Evolutionary conservation across 768 basidiomycete species (phyloP).

Genomic region (Termitomyces sp.): DNA sequence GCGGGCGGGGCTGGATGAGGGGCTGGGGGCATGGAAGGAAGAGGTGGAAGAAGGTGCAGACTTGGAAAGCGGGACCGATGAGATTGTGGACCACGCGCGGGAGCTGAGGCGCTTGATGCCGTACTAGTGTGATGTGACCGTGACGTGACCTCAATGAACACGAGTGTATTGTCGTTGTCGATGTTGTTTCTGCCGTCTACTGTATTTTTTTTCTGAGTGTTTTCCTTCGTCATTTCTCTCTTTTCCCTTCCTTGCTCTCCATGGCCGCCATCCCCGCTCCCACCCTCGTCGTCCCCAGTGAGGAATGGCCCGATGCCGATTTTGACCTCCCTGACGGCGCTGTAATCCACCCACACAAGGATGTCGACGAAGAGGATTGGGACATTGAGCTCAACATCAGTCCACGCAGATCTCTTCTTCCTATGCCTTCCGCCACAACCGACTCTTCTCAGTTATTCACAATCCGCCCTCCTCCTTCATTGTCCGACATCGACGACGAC

Average conservation of each 20-base stretch:
- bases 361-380: slow-evolving; percentile 72
- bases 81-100: slow-evolving; percentile 54
- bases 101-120: slow-evolving; percentile 60
- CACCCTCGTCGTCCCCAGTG: slow-evolving; percentile 43
- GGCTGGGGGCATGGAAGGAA: slow-evolving; percentile 38
- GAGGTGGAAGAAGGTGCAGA: slow-evolving; percentile 24
- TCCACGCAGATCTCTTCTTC: slow-evolving; percentile 39
- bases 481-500: slow-evolving; percentile 46
- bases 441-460: slow-evolving; percentile 43
- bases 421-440: slow-evolving; percentile 32
- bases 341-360: slow-evolving; percentile 58
- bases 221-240: slow-evolving; percentile 1
- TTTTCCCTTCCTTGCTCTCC: slow-evolving; percentile 10
- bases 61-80: slow-evolving; percentile 32
- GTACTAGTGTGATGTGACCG: slow-evolving; percentile 34
- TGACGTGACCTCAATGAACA: slow-evolving; percentile 22
- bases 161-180: slow-evolving; percentile 19
- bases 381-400: slow-evolving; percentile 71
- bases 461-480: slow-evolving; percentile 59
- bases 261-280: slow-evolving; percentile 64
- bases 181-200: neutral
- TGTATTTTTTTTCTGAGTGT: neutral
- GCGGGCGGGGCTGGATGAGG: slow-evolving; percentile 55
- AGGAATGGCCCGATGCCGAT: slow-evolving; percentile 86
- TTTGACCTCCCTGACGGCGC: slow-evolving; percentile 79